Percentiles rank a stretch among this genome's conserved stretches.
These are phyloP conservation scores for Entomortierella parvispora DNA, from an alignment of 192 early-diverging fungal species.

Conservation along the genomic window DNA sequence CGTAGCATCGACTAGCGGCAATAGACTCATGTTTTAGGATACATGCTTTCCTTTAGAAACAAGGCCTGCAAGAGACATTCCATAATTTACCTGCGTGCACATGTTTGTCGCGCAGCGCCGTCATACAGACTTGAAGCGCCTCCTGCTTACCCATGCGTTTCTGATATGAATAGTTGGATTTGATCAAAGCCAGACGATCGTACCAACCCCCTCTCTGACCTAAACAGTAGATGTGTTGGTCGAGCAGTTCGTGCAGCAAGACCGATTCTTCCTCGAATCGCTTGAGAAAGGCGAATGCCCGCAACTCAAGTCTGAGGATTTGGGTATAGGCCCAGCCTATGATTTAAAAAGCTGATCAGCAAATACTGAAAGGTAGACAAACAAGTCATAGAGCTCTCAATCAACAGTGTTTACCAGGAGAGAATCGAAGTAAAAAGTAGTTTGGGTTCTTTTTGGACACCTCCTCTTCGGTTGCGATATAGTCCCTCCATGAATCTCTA, in stretches of 20 bases:
- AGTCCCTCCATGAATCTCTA: constrained; percentile 27
- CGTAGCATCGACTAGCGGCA: constrained; percentile 50
- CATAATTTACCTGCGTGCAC: constrained; percentile 63
- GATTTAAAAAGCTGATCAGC: constrained; percentile 15
- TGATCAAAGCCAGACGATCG: constrained; percentile 69
- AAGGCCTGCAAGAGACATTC: background rate
- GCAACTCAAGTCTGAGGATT: constrained; percentile 63
- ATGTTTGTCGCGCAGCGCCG: constrained; percentile 65
- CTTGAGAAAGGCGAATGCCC: constrained; percentile 63
- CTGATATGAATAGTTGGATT: constrained; percentile 60
- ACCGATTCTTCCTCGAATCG: constrained; percentile 63
- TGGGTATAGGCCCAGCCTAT: constrained; percentile 70
- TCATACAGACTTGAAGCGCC: constrained; percentile 65
- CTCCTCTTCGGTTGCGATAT: constrained; percentile 26
- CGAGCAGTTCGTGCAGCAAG: constrained; percentile 64
- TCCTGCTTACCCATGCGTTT: constrained; percentile 50
- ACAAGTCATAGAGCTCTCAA: background rate
- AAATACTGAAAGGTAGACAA: background rate
- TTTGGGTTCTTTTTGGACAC: constrained; percentile 23
- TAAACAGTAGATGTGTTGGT: constrained; percentile 64
- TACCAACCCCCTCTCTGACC: constrained; percentile 73
- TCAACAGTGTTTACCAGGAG: constrained; percentile 21
- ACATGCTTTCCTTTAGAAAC: background rate
- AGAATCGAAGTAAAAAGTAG: constrained; percentile 40
- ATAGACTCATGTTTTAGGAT: background rate